phyloP scores from a whole-genome alignment of 2,329 filamentous ascomycete genomes.

The Microcyclosporella mali region DNA sequence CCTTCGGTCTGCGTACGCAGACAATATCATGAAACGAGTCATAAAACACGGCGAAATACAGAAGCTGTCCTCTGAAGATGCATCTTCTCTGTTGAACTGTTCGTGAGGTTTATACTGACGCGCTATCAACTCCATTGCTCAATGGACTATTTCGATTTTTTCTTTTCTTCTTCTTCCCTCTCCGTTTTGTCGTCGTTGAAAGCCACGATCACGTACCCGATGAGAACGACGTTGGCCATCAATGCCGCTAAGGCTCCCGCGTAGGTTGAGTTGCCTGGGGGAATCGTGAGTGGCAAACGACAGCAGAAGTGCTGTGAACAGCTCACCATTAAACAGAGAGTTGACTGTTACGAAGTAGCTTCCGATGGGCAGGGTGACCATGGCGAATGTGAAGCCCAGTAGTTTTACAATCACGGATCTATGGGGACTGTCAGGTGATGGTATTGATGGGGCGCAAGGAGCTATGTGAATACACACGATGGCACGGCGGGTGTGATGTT shows the following conservation, averaged over 20 bases:
- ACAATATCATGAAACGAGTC: no score
- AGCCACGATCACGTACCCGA: conserved; percentile 86
- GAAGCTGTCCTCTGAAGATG: no score
- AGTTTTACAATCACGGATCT: conserved; percentile 86
- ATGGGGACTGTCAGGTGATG: conserved; percentile 1
- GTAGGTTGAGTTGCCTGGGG: conserved; percentile 75
- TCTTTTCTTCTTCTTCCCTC: conserved; percentile 38
- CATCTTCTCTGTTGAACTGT: no score
- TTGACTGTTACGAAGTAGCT: conserved; percentile 81
- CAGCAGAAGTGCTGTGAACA: not conserved
- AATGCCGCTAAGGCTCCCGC: conserved; percentile 80
- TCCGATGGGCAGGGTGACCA: conserved; percentile 80
- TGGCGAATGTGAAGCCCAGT: conserved; percentile 81
- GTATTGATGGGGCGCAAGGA: not conserved
- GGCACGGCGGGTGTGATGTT: conserved; percentile 79
- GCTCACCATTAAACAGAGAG: conserved; percentile 66
- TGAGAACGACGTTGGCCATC: conserved; percentile 82
- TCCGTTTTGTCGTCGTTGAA: conserved; percentile 73
- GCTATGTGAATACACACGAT: conserved; percentile 56
- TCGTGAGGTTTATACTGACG: no score
- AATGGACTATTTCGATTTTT: not conserved
- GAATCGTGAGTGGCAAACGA: not conserved
- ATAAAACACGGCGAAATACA: no score
- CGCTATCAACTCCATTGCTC: no score
- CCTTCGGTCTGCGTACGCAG: no score